Evolutionary conservation across 139 green algal genomes (phyloP), one percentile per base, ranked within the genome.

Genomic region (Nannochloris sp.): DNA sequence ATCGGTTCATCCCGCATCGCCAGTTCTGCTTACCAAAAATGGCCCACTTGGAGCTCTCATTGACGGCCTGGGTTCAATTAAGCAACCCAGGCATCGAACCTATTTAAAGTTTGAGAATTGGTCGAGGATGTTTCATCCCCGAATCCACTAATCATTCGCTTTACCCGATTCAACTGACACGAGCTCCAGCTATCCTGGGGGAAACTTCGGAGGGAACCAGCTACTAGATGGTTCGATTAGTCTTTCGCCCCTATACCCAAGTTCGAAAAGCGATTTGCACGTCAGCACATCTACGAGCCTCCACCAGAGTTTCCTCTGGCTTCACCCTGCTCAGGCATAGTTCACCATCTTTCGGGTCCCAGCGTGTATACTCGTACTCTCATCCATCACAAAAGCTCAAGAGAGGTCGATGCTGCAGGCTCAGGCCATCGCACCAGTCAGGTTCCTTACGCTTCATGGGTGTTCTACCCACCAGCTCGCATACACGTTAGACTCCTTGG

Each of bases 181-280:
- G 69, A 89, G 81, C 78, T 88, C 81, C 81, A 90, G 85, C 87
- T 94, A 90, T 92, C 82, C 87, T 91, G 83, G 83, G 84, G 86
- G 84, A 95, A 91, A 92, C 85, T 95, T 95, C 85, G 83, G 87
- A 90, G 83, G 85, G 78, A 95, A 95, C 85, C 87, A 95, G 86
- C 87, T 95, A 95, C 86, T 95, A 92, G 81, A 93, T 92, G 85
- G 88, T 95, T 95, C 88, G 88, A 95, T 95, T 95, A 95, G 88
- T 95, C 88, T 95, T 95, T 95, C 88, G 88, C 88, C 88, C 88
- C 87, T 93, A 95, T 95, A 93, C 88, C 84, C 83, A 95, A 92
- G 81, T 95, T 82, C 73, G 87, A 92, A 88, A 88, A 95, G 84
- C 88, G 87, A 95, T 95, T 95, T 95, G 88, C 88, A 95, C 88